phyloP scores from a whole-genome alignment of 1,284 basidiomycete genomes.

The Malassezia arunalokei region DNA sequence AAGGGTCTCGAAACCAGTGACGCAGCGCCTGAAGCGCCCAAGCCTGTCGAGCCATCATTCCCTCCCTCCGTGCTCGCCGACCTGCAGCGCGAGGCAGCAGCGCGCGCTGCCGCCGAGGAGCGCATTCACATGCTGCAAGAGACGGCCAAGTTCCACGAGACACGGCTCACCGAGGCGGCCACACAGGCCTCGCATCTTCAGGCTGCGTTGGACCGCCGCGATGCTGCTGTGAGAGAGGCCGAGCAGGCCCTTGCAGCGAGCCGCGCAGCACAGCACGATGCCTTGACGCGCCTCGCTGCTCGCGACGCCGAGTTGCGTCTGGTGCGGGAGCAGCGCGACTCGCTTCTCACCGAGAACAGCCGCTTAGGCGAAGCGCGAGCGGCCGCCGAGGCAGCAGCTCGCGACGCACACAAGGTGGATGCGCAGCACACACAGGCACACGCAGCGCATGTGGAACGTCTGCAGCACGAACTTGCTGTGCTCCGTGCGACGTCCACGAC shows the following conservation, averaged over 20 bases:
- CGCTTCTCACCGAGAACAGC: conserved; percentile 6
- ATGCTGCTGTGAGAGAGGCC: not conserved
- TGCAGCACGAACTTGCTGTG: conserved; percentile 63
- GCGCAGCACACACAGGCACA: conserved; percentile 68
- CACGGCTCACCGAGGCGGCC: conserved; percentile 28
- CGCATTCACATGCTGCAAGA: conserved; percentile 16
- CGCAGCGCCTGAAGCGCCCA: not conserved
- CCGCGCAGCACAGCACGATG: not conserved
- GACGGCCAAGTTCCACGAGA: conserved; percentile 30
- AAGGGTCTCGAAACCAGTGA: not conserved
- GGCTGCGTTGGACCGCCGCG: conserved; percentile 1
- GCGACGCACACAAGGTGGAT: conserved; percentile 51
- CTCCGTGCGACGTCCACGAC: conserved; percentile 50
- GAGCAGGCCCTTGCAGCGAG: conserved; percentile 1
- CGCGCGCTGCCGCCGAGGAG: conserved; percentile 10
- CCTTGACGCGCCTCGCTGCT: conserved; percentile 2
- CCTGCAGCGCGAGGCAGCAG: conserved; percentile 1
- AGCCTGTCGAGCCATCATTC: not conserved
- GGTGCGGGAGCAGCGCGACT: conserved; percentile 8
- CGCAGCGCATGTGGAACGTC: conserved; percentile 56
- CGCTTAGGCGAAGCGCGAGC: conserved; percentile 2
- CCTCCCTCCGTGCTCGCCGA: conserved; percentile 1
- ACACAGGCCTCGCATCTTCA: not conserved
- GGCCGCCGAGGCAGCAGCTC: conserved; percentile 3
- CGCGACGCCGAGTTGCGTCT: conserved; percentile 3